Base-by-base conservation (phyloP, 108 stramenopile species). In the Fistulifera pelliculosa region DNA sequence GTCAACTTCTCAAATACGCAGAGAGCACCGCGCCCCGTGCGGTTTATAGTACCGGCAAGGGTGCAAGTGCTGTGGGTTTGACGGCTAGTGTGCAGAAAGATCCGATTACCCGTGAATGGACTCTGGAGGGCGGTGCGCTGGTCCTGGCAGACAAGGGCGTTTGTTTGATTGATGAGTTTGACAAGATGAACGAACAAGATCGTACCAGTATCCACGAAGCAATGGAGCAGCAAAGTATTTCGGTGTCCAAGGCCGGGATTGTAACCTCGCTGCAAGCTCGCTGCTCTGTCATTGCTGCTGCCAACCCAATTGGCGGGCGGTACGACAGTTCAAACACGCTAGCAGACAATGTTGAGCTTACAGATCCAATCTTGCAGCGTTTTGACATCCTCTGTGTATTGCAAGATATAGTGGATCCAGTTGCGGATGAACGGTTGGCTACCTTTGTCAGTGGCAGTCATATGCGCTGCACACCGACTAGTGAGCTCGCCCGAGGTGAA, bases 191-290 rank as follows among this genome's bases (percentile, higher is more conserved):
- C 68, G 97, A 99, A 71, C 85, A 90, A 56, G 99, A 99, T 64
- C 78, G 99, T 4, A 98, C 97, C 7, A 87, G 83, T 13, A 98
- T 99, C 54, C 99, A 99, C 83, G 99, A 99, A 71, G 98, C 96
- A 39, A 97, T 98, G 91, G 97, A 99, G 87, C 97, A 99, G 72
- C 89, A 90, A 51, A 79, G 70, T 27, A 98, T 98, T 53, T 81
- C 77, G 50, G 88, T 99, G 7, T 94, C 94, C 68, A 99, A 99
- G 77, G 99, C 99, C 6, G 99, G 99, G 54, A 98, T 99, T 54
- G 95, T 99, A 16, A 99, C 99, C 26, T 91, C 94, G 44, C 76
- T 99, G 14, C 99, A 99, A 64, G 99, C 96, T 6, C 80, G 98
- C 17, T 99, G 95, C 54, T 72, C 93, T 40, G 96, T 97, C 17